Percentiles rank a stretch among this genome's conserved stretches.
Evolutionary conservation across 176 grass and related monocot genomes (phyloP).

Genomic region (Aegilops speltoides): DNA sequence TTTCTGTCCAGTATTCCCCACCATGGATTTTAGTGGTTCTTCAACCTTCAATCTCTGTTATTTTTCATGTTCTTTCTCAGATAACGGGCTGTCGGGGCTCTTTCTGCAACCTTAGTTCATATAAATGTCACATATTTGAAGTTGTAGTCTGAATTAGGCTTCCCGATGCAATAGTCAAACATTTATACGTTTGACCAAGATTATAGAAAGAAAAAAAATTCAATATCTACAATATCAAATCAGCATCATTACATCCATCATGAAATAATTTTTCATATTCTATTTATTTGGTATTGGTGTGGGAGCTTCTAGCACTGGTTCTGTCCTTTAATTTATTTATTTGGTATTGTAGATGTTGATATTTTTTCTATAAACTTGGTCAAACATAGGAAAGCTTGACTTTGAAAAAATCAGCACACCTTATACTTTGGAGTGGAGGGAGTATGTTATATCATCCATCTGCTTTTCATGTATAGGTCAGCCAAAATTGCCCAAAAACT

Average conservation of each 20-base stretch:
- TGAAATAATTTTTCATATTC: too few relatives aligned
- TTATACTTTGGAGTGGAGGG: neutral
- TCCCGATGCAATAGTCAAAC: neutral
- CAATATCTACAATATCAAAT: too few relatives aligned
- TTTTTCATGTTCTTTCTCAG: conserved; percentile 13
- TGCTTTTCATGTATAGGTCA: conserved; percentile 62
- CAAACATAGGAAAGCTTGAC: neutral
- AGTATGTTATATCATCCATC: conserved; percentile 22
- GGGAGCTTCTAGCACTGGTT: too few relatives aligned
- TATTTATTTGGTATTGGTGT: too few relatives aligned
- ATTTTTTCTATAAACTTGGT: neutral
- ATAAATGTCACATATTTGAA: neutral
- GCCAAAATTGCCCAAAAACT: conserved; percentile 83
- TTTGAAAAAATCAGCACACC: neutral
- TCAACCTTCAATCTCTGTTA: conserved; percentile 3
- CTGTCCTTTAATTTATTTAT: too few relatives aligned
- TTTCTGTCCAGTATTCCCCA: too few relatives aligned
- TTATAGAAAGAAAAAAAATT: too few relatives aligned
- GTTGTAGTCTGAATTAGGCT: neutral
- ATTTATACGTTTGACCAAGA: too few relatives aligned
- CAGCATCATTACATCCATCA: too few relatives aligned
- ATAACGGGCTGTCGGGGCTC: neutral
- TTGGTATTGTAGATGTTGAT: neutral
- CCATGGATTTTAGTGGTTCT: neutral
- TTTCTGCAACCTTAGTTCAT: conserved; percentile 10